Evolutionary conservation across 2,329 filamentous ascomycete genomes (phyloP), one percentile per base, ranked within the genome.

Genomic region (Trichoderma sp.): DNA sequence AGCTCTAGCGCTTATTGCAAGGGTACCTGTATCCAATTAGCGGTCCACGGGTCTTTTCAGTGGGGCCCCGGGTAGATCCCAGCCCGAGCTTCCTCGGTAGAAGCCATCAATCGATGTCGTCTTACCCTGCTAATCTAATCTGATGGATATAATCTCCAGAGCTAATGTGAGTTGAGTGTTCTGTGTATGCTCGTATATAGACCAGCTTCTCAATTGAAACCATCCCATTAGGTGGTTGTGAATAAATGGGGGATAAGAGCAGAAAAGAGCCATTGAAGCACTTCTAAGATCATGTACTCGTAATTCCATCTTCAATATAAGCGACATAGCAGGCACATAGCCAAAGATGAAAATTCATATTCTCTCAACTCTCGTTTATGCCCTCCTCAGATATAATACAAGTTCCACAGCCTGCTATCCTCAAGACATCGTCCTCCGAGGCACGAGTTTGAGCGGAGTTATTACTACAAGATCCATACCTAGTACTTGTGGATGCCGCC

Each of bases 391-490:
- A 16, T 63, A 50, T 41, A 18, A 53, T 53, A 71, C 53, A 63
- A 9, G 12, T 64, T 18, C 38, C 59, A 27, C 59, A 50, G 21
- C 69, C 21, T 72, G 53, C 53, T 29, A 59, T 56, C 27, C 53
- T 62, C 50, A 64, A 67, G 45, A 59, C 16, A 71, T 62, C 33
- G 62, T 45, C 27, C 41, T n/a, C 38, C 27, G 38, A 62, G 33
- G 38, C n/a, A 71, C 67, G 62, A 67, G 60, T 72, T 66, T 66
- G 50, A 75, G 67, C 65, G 74, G 74, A 65, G 74, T 65, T 50
- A 69, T 75, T 68, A 71, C 65, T 65, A 21, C 59, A 38, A 53
- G 31, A 41, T 41, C 38, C 38, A 41, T 45, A 60, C 45, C 27
- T 31, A 56, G 14, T 72, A 64, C 41, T 21, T 53, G 3, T 64